A percentile compares a stretch with the other conserved stretches of the same genome.
Evolutionary conservation across 176 grass and related monocot genomes (phyloP).

Genomic region (Oropetium thomaeum): DNA sequence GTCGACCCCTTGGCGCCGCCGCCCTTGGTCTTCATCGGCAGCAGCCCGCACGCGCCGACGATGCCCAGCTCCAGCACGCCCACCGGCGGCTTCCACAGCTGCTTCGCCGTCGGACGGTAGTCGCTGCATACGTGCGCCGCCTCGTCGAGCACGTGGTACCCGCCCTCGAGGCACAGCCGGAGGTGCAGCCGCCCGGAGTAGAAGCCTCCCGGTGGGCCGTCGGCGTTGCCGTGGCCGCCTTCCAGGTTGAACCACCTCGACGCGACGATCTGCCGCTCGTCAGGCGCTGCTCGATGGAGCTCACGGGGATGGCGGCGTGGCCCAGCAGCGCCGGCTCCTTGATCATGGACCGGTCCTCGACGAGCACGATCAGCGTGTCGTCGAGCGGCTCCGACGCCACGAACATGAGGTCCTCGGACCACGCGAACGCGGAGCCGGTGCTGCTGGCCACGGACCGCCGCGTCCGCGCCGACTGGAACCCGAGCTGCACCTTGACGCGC

Average conservation of each 20-base stretch:
- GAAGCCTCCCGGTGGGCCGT: constrained; percentile 4
- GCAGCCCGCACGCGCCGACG: constrained; percentile 69
- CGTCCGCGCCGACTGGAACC: constrained; percentile 80
- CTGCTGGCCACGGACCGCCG: constrained; percentile 62
- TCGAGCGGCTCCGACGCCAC: constrained; percentile 77
- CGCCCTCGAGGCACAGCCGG: constrained; percentile 73
- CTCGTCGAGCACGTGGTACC: constrained; percentile 95
- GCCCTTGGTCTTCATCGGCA: constrained; percentile 84
- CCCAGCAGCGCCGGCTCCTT: constrained; percentile 67
- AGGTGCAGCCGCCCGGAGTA: constrained; percentile 91
- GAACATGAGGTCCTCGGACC: constrained; percentile 94
- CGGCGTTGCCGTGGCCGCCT: constrained; percentile 5
- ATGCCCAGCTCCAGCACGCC: constrained; percentile 92
- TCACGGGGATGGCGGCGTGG: constrained; percentile 52
- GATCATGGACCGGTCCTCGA: constrained; percentile 78
- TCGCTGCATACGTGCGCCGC: constrained; percentile 97
- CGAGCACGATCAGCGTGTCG: constrained; percentile 54
- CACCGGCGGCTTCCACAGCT: constrained; percentile 84
- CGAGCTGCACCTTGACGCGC: constrained; percentile 80
- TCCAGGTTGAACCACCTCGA: constrained; percentile 76
- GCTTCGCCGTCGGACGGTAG: constrained; percentile 92
- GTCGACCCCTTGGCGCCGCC: constrained; percentile 77
- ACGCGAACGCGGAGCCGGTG: constrained; percentile 71
- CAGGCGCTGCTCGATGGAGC: constrained; percentile 68
- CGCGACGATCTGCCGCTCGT: constrained; percentile 69